Percentiles rank a stretch among this genome's conserved stretches.
Conservation (phyloP, 2,329 filamentous ascomycete species). For the Fusarium paranaense region DNA sequence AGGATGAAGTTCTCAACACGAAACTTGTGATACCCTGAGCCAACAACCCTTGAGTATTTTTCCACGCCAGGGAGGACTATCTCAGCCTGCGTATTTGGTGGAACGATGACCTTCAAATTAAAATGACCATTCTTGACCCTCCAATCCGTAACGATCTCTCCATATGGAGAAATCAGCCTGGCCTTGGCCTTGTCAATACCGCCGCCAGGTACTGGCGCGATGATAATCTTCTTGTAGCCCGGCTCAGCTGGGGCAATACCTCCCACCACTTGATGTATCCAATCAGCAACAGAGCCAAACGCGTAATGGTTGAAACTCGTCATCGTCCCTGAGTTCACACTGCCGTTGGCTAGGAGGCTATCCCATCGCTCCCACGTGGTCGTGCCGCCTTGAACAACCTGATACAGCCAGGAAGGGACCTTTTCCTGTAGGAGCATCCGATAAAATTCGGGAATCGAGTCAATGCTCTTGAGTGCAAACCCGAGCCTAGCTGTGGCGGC, state of each 20-base stretch:
- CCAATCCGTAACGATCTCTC: neutral
- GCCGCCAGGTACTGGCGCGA: constrained; percentile 51
- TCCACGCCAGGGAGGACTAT: constrained; percentile 14
- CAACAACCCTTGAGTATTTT: neutral
- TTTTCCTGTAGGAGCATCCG: constrained; percentile 60
- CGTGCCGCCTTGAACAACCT: constrained; percentile 58
- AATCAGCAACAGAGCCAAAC: constrained; percentile 60
- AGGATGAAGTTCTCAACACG: neutral
- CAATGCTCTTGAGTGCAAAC: constrained; percentile 25
- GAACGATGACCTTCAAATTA: constrained; percentile 3
- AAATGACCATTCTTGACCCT: neutral
- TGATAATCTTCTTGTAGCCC: constrained; percentile 53
- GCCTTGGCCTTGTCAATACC: neutral
- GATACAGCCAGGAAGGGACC: constrained; percentile 62
- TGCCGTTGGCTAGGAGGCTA: constrained; percentile 58
- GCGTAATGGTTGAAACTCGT: constrained; percentile 45
- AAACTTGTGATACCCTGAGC: constrained; percentile 25
- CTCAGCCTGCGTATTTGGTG: constrained; percentile 32
- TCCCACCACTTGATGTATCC: constrained; percentile 58
- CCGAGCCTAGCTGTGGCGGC: constrained; percentile 11
- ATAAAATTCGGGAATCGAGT: constrained; percentile 53
- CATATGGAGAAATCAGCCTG: neutral
- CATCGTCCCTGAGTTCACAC: constrained; percentile 64
- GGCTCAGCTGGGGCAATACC: constrained; percentile 54
- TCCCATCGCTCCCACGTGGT: constrained; percentile 66